Conservation (phyloP, 2,329 filamentous ascomycete genomes). For the Colletotrichum sp. region DNA sequence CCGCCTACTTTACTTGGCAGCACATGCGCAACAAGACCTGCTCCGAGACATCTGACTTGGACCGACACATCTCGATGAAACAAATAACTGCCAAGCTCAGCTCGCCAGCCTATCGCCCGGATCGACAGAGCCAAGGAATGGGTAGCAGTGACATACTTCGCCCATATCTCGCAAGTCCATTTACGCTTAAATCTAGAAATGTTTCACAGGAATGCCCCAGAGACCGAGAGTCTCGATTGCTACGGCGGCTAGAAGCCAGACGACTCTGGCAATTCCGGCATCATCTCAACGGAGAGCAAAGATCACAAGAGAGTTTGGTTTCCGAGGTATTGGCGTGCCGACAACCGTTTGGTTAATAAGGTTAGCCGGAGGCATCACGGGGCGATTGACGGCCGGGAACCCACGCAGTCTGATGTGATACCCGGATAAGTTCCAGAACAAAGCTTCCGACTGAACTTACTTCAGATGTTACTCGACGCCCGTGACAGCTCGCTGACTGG, state of each 20-base stretch:
- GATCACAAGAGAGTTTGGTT: background rate
- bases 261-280: background rate
- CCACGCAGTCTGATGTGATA: background rate
- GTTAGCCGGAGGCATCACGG: background rate
- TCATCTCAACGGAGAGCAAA: background rate
- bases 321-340: background rate
- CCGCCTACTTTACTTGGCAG: background rate
- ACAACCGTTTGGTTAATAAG: background rate
- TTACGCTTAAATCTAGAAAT: background rate
- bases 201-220: background rate
- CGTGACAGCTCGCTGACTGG: background rate
- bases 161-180: background rate
- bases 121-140: background rate
- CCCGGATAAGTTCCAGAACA: background rate
- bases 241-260: background rate
- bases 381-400: background rate
- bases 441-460: background rate
- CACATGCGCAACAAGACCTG: background rate
- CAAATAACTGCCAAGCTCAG: background rate
- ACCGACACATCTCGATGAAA: background rate
- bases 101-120: background rate
- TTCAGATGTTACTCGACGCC: background rate
- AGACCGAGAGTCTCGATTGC: background rate
- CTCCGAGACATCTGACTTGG: background rate
- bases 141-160: background rate